phyloP scores from a whole-genome alignment of 352 stramenopile genomes.

The Globisporangium viniferum region DNA sequence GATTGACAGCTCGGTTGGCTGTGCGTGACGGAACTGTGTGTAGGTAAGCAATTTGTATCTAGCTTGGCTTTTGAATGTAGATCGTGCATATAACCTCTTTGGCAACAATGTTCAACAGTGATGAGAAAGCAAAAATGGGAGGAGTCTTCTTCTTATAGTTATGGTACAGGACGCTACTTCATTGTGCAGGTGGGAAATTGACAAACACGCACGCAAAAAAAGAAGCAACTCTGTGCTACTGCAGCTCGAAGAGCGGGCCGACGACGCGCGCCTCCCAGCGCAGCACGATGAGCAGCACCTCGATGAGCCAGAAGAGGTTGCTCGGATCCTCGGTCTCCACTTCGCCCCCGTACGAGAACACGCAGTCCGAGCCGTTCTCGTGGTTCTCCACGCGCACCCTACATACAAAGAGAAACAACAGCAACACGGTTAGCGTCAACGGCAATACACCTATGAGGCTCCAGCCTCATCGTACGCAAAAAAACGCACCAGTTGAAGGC shows the following conservation, averaged over 20 bases:
- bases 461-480: slow-evolving; percentile 7
- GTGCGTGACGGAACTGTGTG: neutral
- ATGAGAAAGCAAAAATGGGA: neutral
- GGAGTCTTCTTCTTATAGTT: neutral
- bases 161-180: neutral
- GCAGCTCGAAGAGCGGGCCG: slow-evolving; percentile 41
- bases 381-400: slow-evolving; percentile 43
- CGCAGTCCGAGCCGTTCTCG: slow-evolving; percentile 26
- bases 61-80: neutral
- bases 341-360: slow-evolving; percentile 34
- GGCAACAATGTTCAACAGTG: neutral
- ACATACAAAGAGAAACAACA: neutral
- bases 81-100: neutral
- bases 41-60: neutral
- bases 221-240: neutral
- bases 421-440: neutral
- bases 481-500: slow-evolving; percentile 39
- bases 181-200: neutral
- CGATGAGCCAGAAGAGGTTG: slow-evolving; percentile 47
- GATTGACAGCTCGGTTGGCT: neutral
- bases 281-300: slow-evolving; percentile 43
- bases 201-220: no score
- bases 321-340: slow-evolving; percentile 32
- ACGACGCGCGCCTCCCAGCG: slow-evolving; percentile 41
- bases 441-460: neutral